Evolutionary conservation across 345 rosid genomes (phyloP).

Genomic region (Hevea brasiliensis): DNA sequence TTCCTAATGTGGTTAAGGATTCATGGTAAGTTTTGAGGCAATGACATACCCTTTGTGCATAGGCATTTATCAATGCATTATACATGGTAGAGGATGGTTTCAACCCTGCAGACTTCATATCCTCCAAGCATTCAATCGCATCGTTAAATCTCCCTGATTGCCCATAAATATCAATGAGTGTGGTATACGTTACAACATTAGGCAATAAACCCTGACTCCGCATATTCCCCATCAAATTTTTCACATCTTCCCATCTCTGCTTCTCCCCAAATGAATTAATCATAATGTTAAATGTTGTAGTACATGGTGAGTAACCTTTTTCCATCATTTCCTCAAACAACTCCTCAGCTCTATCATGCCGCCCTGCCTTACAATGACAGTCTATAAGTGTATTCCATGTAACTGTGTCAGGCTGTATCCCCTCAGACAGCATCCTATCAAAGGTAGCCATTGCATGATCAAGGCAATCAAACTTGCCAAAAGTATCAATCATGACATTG

Average conservation of each 20-base stretch:
- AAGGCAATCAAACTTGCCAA: conserved; percentile 88
- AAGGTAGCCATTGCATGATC: conserved; percentile 87
- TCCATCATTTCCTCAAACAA: conserved; percentile 78
- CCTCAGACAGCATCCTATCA: conserved; percentile 73
- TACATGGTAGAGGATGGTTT: conserved; percentile 86
- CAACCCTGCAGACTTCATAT: conserved; percentile 76
- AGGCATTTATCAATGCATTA: conserved; percentile 94
- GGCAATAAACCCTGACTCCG: conserved; percentile 63
- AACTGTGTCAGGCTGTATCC: conserved; percentile 74
- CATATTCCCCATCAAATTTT: conserved; percentile 65
- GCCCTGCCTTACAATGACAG: conserved; percentile 76
- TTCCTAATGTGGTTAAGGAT: not conserved
- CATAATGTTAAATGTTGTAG: conserved; percentile 86
- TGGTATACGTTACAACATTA: conserved; percentile 78
- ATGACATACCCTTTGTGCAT: conserved; percentile 82
- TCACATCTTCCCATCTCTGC: conserved; percentile 83
- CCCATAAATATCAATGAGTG: conserved; percentile 85
- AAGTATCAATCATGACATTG: conserved; percentile 91
- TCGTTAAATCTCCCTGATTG: conserved; percentile 81
- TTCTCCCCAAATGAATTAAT: conserved; percentile 76
- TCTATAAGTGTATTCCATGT: conserved; percentile 98
- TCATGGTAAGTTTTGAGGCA: conserved; percentile 11
- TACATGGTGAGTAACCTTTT: conserved; percentile 71
- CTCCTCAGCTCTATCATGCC: conserved; percentile 70
- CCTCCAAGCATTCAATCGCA: conserved; percentile 84